Base-by-base conservation (phyloP, 2,329 filamentous ascomycete species). In the Colletotrichum gigasporum region DNA sequence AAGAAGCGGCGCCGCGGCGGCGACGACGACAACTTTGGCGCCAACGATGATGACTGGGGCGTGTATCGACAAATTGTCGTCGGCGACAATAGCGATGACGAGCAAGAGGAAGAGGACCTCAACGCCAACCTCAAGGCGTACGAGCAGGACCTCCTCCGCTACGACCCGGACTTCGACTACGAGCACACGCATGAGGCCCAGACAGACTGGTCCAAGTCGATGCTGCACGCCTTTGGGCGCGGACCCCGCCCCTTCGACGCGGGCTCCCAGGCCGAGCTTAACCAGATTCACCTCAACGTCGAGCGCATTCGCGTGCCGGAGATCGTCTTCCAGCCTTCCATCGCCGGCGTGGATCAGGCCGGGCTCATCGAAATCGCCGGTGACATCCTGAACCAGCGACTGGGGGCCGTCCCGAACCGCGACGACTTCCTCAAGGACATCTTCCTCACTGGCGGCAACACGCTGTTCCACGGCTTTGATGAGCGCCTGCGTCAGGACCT, bases 21-120 rank as follows among this genome's bases (percentile, higher is more conserved):
- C 4, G 95, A 98, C 74, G 96, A 99, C 71, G 96, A 99, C 74
- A 94, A 93, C 65, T 99, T 99, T 74, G 96, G 96, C 60, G 94
- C 94, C 51, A 95, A 99, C 76, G 96, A 99, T 73, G 94, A 96
- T 61, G 96, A 99, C 76, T 99, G 96, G 96, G 93, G 93, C 62
- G 93, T 99, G 12, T 99, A 99, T 78, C 90, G 96, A 55, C 93
- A 93, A 39, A 96, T 98, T 61, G 92, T 93, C 2, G 93, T 92
- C 1, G 94, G 93, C 52, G 91, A 91, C 7, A 85, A 85, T 69
- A 93, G 91, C 73, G 93, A 96, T 67, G 94, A 97, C 69, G 92
- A 95, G 71, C 94, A 97, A 52, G 94, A 97, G 74, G 95, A 98
- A 74, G 92, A 95, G 76, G 95, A 98, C 72, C 85, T 97, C 0